Conservation (phyloP, 345 rosid species). For the Hibiscus syriacus region DNA sequence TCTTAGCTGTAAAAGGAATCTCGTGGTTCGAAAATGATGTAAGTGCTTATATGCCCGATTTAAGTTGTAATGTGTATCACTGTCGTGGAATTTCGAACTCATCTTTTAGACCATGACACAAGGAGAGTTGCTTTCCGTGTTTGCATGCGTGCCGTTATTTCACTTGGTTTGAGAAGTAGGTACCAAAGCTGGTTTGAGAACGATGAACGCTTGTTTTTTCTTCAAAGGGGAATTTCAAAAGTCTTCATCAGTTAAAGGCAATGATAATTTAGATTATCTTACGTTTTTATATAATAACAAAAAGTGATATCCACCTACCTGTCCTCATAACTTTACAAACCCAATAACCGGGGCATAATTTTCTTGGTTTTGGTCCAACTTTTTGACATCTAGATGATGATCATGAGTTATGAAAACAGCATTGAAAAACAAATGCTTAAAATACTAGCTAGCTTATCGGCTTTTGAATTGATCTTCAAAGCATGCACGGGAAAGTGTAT, state of each 20-base stretch:
- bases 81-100: no score
- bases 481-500: no score
- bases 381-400: constrained; percentile 7
- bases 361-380: background rate
- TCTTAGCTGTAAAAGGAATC: background rate
- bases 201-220: no score
- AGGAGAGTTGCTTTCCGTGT: background rate
- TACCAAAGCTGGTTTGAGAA: background rate
- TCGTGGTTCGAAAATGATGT: background rate
- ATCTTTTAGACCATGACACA: no score
- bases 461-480: no score
- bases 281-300: background rate
- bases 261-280: background rate
- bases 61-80: no score
- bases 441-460: no score
- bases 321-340: background rate
- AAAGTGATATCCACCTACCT: background rate
- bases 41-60: background rate
- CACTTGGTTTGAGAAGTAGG: constrained; percentile 9
- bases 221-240: background rate
- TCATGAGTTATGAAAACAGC: no score
- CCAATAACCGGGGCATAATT: background rate
- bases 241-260: background rate
- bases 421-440: no score
- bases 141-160: background rate